These are phyloP conservation scores for Gossypium lobatum DNA, from an alignment of 441 rosid species.

Conservation along the genomic window DNA sequence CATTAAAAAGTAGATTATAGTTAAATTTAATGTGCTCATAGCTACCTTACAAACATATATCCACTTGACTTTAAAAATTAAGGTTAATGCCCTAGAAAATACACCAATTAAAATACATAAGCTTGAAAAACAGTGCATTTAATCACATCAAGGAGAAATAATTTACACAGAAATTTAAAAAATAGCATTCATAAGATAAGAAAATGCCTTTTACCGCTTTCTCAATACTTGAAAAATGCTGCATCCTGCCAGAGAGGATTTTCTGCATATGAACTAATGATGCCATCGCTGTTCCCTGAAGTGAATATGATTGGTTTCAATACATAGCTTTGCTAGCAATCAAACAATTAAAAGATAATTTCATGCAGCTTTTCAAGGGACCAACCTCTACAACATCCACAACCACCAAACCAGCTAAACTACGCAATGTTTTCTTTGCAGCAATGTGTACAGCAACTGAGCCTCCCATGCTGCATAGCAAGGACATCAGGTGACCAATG, in stretches of 20 bases:
- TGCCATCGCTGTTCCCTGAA: conserved; percentile 93
- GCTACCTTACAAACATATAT: background rate
- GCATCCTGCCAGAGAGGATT: conserved; percentile 78
- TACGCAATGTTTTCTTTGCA: conserved; percentile 59
- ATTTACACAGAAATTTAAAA: background rate
- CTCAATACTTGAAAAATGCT: conserved; percentile 78
- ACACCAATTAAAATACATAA: background rate
- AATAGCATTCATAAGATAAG: conserved; percentile 1
- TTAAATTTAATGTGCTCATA: background rate
- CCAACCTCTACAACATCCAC: conserved; percentile 89
- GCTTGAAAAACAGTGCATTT: background rate
- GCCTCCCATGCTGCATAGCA: conserved; percentile 83
- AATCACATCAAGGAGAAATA: background rate
- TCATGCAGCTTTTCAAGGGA: conserved; percentile 7
- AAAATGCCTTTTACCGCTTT: conserved; percentile 56
- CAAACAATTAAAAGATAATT: conserved; percentile 16
- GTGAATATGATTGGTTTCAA: conserved; percentile 16
- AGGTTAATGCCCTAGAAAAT: background rate
- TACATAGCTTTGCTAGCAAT: conserved; percentile 8
- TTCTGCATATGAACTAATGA: conserved; percentile 94
- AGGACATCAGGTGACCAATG: conserved; percentile 1
- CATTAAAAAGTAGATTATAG: background rate
- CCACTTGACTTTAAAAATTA: background rate
- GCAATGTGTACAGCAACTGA: conserved; percentile 97
- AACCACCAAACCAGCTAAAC: conserved; percentile 82